Evolutionary conservation across 768 basidiomycete species (phyloP), one percentile per base, ranked within the genome.

Genomic region (Russula ochroleuca): DNA sequence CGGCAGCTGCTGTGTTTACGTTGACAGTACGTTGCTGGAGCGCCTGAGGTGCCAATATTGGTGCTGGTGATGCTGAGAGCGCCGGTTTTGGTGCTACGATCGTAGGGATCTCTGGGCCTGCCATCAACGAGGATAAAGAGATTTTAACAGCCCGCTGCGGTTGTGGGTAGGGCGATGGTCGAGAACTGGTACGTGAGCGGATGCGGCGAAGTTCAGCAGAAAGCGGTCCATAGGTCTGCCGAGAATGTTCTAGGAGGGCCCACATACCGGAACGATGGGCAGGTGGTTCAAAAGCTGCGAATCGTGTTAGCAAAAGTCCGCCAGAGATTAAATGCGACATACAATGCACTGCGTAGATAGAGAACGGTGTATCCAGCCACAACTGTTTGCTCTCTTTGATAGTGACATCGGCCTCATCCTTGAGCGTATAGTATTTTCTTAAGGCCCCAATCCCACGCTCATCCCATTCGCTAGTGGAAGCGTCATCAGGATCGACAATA

Each of bases 311-410:
- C 19, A 23, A 28, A 71, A 41, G 2, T 65, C 50, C 25, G 15
- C 50, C 45, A 2, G 19, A 52, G 5, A 21, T 5, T 13, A 63
- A 28, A 5, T 35, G 37, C 58, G n/a, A 79, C 86, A 75, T 70
- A 90, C 90, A 81, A 74, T 92, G 89, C 47, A 89, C 31, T 8
- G 86, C 85, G 54, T 81, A 90, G n/a, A 85, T 28, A 0, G 88
- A 91, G 68, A 88, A 85, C 0, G 88, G 82, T 0, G 90, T 92
- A 68, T 92, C 90, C 0, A 68, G 52, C 90, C 88, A 91, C 1
- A 73, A 66, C 11, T 78, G 79, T 72, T 83, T 79, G 69, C 90
- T 92, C 70, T 90, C 88, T 1, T 73, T 75, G 5, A 91, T 85
- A 0, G 84, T 83, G 23, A 78, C 81, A 41, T 87, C 78, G 6